phyloP scores from a whole-genome alignment of 2,329 filamentous ascomycete genomes.

The Corynespora cassiicola region DNA sequence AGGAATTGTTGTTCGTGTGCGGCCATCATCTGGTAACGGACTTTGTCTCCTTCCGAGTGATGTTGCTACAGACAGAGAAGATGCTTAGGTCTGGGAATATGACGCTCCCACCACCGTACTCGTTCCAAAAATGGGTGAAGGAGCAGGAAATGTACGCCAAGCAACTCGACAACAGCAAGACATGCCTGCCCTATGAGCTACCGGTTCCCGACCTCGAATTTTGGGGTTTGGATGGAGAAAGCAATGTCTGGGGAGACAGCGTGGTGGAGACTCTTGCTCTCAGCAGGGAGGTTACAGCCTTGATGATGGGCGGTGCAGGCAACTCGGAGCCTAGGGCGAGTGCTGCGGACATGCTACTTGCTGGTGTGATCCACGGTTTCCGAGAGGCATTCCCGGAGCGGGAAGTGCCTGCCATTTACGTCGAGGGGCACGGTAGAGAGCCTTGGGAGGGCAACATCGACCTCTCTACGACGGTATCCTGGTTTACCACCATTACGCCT shows the following conservation, averaged over 20 bases:
- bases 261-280: constrained; percentile 14
- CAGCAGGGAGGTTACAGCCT: constrained; percentile 12
- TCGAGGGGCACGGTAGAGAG: constrained; percentile 30
- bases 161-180: neutral
- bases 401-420: constrained; percentile 45
- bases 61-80: constrained; percentile 49
- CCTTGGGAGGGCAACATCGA: constrained; percentile 34
- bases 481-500: constrained; percentile 28
- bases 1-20: constrained; percentile 23
- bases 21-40: constrained; percentile 47
- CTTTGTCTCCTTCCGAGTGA: constrained; percentile 52
- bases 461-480: constrained; percentile 27
- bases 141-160: constrained; percentile 15
- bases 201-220: constrained; percentile 24
- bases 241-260: constrained; percentile 12
- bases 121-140: constrained; percentile 21
- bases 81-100: constrained; percentile 10
- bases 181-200: constrained; percentile 13
- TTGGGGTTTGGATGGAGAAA: constrained; percentile 23
- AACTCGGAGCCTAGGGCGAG: constrained; percentile 58
- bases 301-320: constrained; percentile 43
- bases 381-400: constrained; percentile 58
- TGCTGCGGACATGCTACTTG: constrained; percentile 32
- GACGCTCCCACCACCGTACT: constrained; percentile 2
- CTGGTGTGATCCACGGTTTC: constrained; percentile 44